Evolutionary conservation across 2,329 filamentous ascomycete species (phyloP).

Genomic region (Colletotrichum tropicale): DNA sequence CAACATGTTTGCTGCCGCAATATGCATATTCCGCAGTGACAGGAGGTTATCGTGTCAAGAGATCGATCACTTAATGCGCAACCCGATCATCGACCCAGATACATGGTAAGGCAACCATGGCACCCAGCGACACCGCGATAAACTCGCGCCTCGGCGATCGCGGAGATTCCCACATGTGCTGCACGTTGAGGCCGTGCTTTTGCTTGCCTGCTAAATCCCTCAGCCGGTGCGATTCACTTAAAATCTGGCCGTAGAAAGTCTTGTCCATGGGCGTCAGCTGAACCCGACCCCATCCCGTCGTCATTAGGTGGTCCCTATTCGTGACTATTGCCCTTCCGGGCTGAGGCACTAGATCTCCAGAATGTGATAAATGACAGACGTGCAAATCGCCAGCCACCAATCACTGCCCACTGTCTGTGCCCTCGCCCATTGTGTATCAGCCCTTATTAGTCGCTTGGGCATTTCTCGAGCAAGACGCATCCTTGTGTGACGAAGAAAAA

Average conservation of each 20-base stretch:
- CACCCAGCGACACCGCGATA: neutral
- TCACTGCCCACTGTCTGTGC: neutral
- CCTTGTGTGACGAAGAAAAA: neutral
- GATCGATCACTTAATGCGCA: neutral
- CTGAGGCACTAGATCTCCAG: constrained; percentile 5
- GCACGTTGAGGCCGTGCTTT: neutral
- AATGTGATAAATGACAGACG: constrained; percentile 10
- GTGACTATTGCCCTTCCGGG: constrained; percentile 15
- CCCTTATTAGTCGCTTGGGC: neutral
- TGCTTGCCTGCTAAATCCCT: constrained; percentile 1
- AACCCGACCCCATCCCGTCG: neutral
- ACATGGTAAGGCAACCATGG: constrained; percentile 5
- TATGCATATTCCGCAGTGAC: neutral
- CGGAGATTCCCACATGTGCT: neutral
- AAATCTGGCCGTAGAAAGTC: neutral
- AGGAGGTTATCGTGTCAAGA: neutral
- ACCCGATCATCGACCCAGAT: constrained; percentile 6
- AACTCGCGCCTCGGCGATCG: constrained; percentile 13
- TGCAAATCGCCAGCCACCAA: neutral
- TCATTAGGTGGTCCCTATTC: neutral
- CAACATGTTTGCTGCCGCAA: neutral
- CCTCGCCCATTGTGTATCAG: neutral
- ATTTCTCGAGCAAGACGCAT: neutral
- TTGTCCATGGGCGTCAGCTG: neutral
- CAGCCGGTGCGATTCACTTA: neutral